Percentiles rank a stretch among this genome's conserved stretches.
phyloP scores from a whole-genome alignment of 2,329 filamentous ascomycete genomes.

The Apiospora kogelbergensis region DNA sequence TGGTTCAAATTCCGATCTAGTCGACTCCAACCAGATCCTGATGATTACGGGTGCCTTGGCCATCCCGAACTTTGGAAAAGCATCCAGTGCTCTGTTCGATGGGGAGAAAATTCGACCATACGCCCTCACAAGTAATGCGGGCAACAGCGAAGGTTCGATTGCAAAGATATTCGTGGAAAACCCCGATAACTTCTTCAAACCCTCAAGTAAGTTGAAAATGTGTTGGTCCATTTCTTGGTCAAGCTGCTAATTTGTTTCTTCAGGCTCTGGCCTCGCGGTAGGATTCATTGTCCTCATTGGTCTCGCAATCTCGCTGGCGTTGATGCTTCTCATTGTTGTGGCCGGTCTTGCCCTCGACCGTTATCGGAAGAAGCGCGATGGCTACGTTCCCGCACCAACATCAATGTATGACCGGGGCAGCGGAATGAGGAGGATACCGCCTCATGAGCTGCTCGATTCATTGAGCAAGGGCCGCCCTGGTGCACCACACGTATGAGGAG shows the following conservation, averaged over 20 bases:
- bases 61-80: slow-evolving; percentile 73
- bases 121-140: slow-evolving; percentile 69
- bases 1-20: slow-evolving; percentile 53
- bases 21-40: slow-evolving; percentile 69
- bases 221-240: not conserved
- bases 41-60: slow-evolving; percentile 83
- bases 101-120: slow-evolving; percentile 78
- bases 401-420: slow-evolving; percentile 60
- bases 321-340: slow-evolving; percentile 77
- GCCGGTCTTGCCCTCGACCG: slow-evolving; percentile 75
- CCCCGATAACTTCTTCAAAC: slow-evolving; percentile 66
- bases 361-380: slow-evolving; percentile 73
- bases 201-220: slow-evolving; percentile 51
- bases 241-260: slow-evolving; percentile 17
- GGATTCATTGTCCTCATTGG: slow-evolving; percentile 81
- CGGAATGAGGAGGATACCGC: slow-evolving; percentile 60
- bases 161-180: slow-evolving; percentile 82
- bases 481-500: slow-evolving; percentile 49
- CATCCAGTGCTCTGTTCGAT: slow-evolving; percentile 85
- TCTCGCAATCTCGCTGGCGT: slow-evolving; percentile 72
- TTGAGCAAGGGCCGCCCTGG: slow-evolving; percentile 48
- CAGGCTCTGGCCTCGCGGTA: slow-evolving; percentile 62
- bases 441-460: slow-evolving; percentile 58
- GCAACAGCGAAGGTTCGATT: slow-evolving; percentile 70
- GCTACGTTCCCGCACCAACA: slow-evolving; percentile 76